A percentile compares a stretch with the other conserved stretches of the same genome.
phyloP scores from a whole-genome alignment of 108 stramenopile species.

The Nannochloropsis gaditana region DNA sequence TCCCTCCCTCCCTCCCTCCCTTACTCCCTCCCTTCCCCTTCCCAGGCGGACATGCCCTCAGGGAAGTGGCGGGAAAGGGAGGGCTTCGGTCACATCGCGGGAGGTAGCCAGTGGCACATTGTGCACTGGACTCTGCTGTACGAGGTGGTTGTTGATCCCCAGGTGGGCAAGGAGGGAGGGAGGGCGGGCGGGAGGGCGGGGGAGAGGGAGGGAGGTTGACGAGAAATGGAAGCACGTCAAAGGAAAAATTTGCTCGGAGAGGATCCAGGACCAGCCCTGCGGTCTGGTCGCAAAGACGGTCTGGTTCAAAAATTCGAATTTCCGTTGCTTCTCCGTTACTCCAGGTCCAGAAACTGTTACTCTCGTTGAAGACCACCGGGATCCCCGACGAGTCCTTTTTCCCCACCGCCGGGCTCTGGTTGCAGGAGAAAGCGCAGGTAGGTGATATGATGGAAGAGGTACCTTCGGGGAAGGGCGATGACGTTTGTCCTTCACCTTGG shows the following conservation, averaged over 20 bases:
- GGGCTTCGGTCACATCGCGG: neutral
- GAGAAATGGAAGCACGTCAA: no score
- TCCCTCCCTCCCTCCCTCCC: neutral
- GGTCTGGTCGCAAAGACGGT: no score
- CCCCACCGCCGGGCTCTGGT: neutral
- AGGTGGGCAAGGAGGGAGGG: neutral
- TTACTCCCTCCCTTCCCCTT: no score
- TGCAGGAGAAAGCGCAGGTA: neutral
- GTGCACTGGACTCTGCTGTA: neutral
- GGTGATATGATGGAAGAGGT: neutral
- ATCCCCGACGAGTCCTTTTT: neutral
- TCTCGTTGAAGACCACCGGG: neutral
- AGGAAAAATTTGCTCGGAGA: no score
- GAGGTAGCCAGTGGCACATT: conserved; percentile 1
- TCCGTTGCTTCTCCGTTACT: neutral
- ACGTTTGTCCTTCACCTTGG: no score
- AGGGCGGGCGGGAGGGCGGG: neutral
- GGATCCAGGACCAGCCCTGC: no score
- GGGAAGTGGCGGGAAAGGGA: neutral
- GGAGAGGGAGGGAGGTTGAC: neutral
- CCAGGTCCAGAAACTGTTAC: conserved; percentile 11
- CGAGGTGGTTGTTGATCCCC: neutral
- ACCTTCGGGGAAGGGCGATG: neutral
- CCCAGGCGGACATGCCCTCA: conserved; percentile 6
- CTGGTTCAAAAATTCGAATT: no score